A percentile compares a stretch with the other conserved stretches of the same genome.
These are phyloP conservation scores for Botrytis tulipae DNA, from an alignment of 2,329 filamentous ascomycete genomes.

Conservation along the genomic window DNA sequence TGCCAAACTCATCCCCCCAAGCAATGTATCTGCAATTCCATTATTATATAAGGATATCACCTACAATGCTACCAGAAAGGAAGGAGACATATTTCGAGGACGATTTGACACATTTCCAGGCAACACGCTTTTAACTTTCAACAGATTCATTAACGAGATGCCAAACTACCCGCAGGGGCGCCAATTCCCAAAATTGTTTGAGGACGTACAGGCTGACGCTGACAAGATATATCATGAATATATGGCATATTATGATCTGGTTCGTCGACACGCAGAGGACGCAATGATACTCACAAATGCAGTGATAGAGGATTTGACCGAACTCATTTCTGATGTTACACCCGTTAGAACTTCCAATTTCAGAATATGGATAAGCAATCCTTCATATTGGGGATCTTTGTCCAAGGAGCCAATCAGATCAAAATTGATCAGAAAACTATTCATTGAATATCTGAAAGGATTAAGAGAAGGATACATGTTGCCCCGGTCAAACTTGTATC, in stretches of 20 bases:
- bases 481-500: fast-evolving
- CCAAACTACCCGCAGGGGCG: neutral
- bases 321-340: neutral
- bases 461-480: neutral
- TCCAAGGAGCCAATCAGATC: no score
- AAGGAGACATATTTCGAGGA: neutral
- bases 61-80: neutral
- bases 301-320: neutral
- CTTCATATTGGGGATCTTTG: neutral
- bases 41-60: neutral
- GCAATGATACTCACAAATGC: neutral
- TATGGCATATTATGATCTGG: neutral
- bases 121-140: neutral
- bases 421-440: neutral
- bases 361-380: no score
- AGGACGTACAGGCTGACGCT: neutral
- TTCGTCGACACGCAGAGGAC: neutral
- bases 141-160: neutral
- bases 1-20: neutral
- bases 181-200: neutral
- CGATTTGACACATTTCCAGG: neutral
- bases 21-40: neutral
- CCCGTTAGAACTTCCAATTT: neutral
- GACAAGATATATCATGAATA: neutral
- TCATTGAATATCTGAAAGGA: neutral